These are phyloP conservation scores for Melastoma malabathricum DNA, from an alignment of 345 rosid genomes.

Conservation along the genomic window DNA sequence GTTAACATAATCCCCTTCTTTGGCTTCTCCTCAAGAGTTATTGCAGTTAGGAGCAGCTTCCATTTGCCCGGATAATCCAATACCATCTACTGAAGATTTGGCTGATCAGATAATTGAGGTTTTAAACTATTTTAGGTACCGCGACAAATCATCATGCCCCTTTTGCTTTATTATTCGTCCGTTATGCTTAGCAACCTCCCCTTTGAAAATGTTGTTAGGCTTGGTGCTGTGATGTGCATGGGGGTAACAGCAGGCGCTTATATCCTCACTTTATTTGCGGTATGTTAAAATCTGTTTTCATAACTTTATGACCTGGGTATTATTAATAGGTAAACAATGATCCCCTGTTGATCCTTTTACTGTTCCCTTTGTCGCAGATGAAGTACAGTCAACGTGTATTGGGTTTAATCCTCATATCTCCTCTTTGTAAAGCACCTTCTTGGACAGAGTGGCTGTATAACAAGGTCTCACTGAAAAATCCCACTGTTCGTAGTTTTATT, in stretches of 20 bases:
- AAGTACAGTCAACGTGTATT: conserved; percentile 79
- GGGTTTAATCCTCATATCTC: conserved; percentile 88
- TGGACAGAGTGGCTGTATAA: conserved; percentile 95
- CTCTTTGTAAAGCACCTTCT: conserved; percentile 81
- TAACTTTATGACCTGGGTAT: not conserved
- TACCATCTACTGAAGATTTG: conserved; percentile 59
- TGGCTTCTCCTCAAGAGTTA: conserved; percentile 52
- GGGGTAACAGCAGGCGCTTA: conserved; percentile 96
- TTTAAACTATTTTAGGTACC: conserved; percentile 75
- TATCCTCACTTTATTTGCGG: conserved; percentile 77
- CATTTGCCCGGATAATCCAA: conserved; percentile 36
- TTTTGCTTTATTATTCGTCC: not conserved
- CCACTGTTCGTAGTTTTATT: not conserved
- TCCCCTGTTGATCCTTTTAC: conserved; percentile 8
- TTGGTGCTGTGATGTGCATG: conserved; percentile 90
- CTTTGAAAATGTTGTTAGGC: conserved; percentile 26
- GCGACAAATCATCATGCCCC: no score
- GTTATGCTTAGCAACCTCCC: no score
- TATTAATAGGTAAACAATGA: not conserved
- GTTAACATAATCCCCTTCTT: conserved; percentile 23
- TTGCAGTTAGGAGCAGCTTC: conserved; percentile 94
- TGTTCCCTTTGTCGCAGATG: conserved; percentile 34
- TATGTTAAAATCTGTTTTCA: conserved; percentile 19
- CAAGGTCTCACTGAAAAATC: conserved; percentile 27
- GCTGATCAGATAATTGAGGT: conserved; percentile 91